Conservation (phyloP, 1,284 basidiomycete species). For the Exobasidium rhododendri region DNA sequence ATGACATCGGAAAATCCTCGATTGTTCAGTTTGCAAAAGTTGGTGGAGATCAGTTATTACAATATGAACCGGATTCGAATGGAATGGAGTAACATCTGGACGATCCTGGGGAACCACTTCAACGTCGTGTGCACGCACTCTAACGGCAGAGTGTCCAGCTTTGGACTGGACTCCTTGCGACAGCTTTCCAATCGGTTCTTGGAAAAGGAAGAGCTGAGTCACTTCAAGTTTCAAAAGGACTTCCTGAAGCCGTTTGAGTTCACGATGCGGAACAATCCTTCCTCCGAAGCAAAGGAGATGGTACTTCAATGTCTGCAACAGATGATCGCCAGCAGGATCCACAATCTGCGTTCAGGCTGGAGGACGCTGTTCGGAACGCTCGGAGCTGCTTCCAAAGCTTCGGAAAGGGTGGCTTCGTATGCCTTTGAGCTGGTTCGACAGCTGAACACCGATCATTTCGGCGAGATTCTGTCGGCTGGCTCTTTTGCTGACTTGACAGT, state of each 20-base stretch:
- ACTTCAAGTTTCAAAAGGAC: conserved; percentile 99
- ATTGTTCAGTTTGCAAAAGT: conserved; percentile 94
- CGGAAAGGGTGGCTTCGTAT: conserved; percentile 86
- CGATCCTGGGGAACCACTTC: conserved; percentile 96
- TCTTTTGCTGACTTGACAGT: conserved; percentile 93
- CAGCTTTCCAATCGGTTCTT: conserved; percentile 98
- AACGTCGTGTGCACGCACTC: conserved; percentile 99
- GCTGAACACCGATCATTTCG: conserved; percentile 85
- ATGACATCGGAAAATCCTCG: conserved; percentile 75
- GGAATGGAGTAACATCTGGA: conserved; percentile 98
- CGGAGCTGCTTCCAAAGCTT: conserved; percentile 92
- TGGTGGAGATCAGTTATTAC: conserved; percentile 99
- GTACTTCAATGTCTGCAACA: conserved; percentile 97
- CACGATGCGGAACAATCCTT: conserved; percentile 93
- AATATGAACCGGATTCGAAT: conserved; percentile 98
- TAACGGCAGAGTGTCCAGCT: conserved; percentile 93
- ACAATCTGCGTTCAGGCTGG: conserved; percentile 98
- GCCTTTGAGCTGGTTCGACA: conserved; percentile 95
- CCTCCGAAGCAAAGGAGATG: conserved; percentile 95
- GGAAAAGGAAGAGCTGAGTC: conserved; percentile 95
- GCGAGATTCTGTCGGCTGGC: conserved; percentile 83
- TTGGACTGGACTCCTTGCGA: conserved; percentile 93
- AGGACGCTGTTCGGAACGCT: conserved; percentile 98
- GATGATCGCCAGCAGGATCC: conserved; percentile 92
- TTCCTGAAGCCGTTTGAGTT: conserved; percentile 97